Conservation (phyloP, 1,139 yeast species). For the Hanseniaspora sp. region DNA sequence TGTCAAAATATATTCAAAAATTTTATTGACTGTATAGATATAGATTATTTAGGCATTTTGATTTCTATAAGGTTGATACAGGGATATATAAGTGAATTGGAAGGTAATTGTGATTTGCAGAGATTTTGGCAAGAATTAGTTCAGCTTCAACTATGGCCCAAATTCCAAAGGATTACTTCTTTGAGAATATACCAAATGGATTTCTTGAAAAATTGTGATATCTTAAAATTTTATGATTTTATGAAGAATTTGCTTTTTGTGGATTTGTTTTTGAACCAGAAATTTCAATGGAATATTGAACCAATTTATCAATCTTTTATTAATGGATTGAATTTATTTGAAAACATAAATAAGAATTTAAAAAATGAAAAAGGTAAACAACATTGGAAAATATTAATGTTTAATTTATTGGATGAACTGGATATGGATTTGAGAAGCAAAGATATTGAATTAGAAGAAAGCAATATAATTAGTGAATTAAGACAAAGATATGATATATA, state of each 20-base stretch:
- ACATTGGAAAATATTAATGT: slow-evolving; percentile 9
- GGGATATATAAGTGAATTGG: slow-evolving; percentile 22
- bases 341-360: slow-evolving; percentile 29
- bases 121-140: slow-evolving; percentile 60
- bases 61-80: slow-evolving; percentile 69
- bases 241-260: slow-evolving; percentile 62
- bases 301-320: slow-evolving; percentile 62
- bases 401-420: slow-evolving; percentile 4
- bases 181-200: background rate
- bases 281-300: slow-evolving; percentile 38
- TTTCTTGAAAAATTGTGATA: background rate
- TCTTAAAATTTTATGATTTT: slow-evolving; percentile 38
- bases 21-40: slow-evolving; percentile 38
- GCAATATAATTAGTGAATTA: background rate
- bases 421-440: background rate
- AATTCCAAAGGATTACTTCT: slow-evolving; percentile 32
- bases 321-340: slow-evolving; percentile 68
- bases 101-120: slow-evolving; percentile 34
- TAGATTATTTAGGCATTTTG: slow-evolving; percentile 68
- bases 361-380: background rate
- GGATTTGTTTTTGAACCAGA: slow-evolving; percentile 31
- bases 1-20: slow-evolving; percentile 44
- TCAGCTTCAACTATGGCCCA: slow-evolving; percentile 64
- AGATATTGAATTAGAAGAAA: background rate
- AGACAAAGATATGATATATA: slow-evolving; percentile 4